Conservation (phyloP, 805 yeast species). For the Pichia nakasei region DNA sequence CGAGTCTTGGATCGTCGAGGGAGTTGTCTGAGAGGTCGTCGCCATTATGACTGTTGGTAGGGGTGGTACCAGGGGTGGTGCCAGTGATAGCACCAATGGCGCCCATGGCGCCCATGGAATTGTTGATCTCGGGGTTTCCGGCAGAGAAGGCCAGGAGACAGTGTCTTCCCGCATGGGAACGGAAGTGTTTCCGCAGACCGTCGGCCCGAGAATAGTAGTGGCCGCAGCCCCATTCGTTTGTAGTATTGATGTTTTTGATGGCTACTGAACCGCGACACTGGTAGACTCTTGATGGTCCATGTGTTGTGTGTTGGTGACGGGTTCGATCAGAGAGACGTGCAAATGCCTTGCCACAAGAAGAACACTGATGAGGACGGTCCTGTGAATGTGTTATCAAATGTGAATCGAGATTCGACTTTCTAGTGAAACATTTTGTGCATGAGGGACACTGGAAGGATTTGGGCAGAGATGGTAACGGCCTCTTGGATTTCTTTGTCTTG, state of each 20-base stretch:
- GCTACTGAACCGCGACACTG: conserved; percentile 6
- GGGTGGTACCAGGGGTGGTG: too few relatives aligned
- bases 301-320: conserved; percentile 7
- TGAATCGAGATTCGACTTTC: conserved; percentile 8
- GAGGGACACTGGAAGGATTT: conserved; percentile 3
- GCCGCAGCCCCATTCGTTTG: conserved; percentile 9
- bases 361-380: conserved; percentile 4
- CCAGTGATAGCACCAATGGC: too few relatives aligned
- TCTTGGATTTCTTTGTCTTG: background rate
- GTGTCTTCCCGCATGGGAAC: conserved; percentile 6
- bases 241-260: background rate
- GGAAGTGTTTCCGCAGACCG: conserved; percentile 9
- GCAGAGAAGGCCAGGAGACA: conserved; percentile 2
- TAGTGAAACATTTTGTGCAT: conserved; percentile 5
- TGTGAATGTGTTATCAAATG: conserved; percentile 7
- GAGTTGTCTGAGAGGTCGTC: background rate
- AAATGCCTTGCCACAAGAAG: conserved; percentile 6
- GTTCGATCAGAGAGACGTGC: conserved; percentile 8
- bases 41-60: too few relatives aligned
- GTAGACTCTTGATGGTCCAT: conserved; percentile 2
- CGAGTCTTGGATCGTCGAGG: background rate
- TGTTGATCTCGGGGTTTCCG: background rate
- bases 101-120: too few relatives aligned
- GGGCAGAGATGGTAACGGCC: background rate
- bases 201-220: conserved; percentile 9